Base-by-base conservation (phyloP, 495 filamentous ascomycete species). In the Mycothermus thermophilus region DNA sequence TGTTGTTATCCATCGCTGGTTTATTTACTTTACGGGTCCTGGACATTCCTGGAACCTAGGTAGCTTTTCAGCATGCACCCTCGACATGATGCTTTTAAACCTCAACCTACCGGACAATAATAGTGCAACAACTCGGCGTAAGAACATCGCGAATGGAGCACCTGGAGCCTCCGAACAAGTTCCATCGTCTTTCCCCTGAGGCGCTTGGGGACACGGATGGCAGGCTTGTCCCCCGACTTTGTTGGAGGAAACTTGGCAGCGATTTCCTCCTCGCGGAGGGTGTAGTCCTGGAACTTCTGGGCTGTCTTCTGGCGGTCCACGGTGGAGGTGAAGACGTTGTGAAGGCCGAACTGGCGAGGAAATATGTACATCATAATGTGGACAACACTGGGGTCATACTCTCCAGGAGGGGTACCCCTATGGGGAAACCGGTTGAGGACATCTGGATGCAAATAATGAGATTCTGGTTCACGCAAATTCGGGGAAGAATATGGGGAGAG, bases 361-460 rank as follows among this genome's bases (percentile, higher is more conserved):
- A 97, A 97, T 1, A 97, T 75, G 54, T 97, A 88, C 59, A 83
- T 85, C 72, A 93, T 72, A 17, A 95, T 58, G 39, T 80, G 83
- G 5, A 77, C 47, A 0, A 75, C 80, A 33, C 80, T 66, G 3
- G 59, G 44, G n/a, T 53, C 50, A 32, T 70, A 65, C 5, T 30
- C 43, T 5, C n/a, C 32, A 4, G 41, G 34, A 3, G 39, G 14
- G 1, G 43, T 27, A 1, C 27, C n/a, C 11, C 29, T 43, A 37
- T 71, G 58, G 0, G 68, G 58, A 47, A 71, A 82, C 1, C 86
- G 78, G 54, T 87, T 93, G 12, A 97, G 58, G 1, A 87, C 80
- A 59, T 97, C 86, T 95, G 46, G 5, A 14, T n/a, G 8, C 0
- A 8, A 22, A 6, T 13, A 45, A 39, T 30, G 17, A 13, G 4